These are phyloP conservation scores for Arctium lappa DNA, from an alignment of 129 eudicot genomes.

Conservation along the genomic window DNA sequence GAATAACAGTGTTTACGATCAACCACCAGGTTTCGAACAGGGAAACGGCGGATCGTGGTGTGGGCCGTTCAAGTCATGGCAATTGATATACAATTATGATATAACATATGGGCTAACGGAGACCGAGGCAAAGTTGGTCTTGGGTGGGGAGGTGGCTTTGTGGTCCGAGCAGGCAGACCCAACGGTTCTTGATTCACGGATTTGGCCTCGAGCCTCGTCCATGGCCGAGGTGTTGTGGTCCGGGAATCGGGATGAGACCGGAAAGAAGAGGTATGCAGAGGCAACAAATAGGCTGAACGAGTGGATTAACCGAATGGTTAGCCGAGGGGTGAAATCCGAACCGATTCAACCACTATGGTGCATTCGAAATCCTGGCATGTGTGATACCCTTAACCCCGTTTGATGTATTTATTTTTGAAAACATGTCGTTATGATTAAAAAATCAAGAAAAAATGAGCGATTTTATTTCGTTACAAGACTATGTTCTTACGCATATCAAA, in stretches of 20 bases:
- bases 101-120: slow-evolving; percentile 57
- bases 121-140: slow-evolving; percentile 58
- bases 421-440: neutral
- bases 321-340: slow-evolving; percentile 77
- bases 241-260: slow-evolving; percentile 66
- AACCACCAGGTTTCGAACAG: slow-evolving; percentile 48
- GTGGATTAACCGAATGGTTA: slow-evolving; percentile 85
- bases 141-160: slow-evolving; percentile 93
- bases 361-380: slow-evolving; percentile 79
- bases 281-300: slow-evolving; percentile 83
- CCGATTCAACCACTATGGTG: slow-evolving; percentile 99
- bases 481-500: slow-evolving; percentile 4
- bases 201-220: slow-evolving; percentile 85
- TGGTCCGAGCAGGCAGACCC: slow-evolving; percentile 93
- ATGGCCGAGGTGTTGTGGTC: slow-evolving; percentile 86
- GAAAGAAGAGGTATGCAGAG: slow-evolving; percentile 75
- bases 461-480: slow-evolving; percentile 1
- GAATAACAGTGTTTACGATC: slow-evolving; percentile 51
- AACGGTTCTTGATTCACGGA: slow-evolving; percentile 61
- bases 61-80: slow-evolving; percentile 92
- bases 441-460: neutral
- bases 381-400: slow-evolving; percentile 54
- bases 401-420: neutral
- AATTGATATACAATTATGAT: slow-evolving; percentile 78
- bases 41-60: slow-evolving; percentile 90